A percentile compares a stretch with the other conserved stretches of the same genome.
phyloP scores from a whole-genome alignment of 1,284 basidiomycete genomes.

The Ustilago cynodontis region DNA sequence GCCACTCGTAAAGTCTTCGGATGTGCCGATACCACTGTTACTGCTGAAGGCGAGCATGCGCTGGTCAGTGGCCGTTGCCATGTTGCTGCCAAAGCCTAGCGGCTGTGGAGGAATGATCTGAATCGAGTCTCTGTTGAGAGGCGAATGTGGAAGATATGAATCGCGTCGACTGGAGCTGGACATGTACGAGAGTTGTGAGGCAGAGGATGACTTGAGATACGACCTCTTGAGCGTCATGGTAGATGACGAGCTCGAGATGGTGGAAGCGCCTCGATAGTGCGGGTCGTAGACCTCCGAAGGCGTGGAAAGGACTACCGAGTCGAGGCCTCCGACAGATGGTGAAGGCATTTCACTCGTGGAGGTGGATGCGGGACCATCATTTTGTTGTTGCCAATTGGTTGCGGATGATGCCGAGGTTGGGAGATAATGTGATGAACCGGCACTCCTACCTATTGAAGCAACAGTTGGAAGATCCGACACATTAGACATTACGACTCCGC shows the following conservation, averaged over 20 bases:
- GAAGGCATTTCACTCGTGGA: conserved; percentile 43
- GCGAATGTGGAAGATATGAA: conserved; percentile 61
- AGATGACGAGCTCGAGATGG: conserved; percentile 47
- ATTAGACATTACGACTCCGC: conserved; percentile 26
- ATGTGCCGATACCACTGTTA: conserved; percentile 50
- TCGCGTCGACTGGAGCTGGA: conserved; percentile 37
- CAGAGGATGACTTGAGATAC: conserved; percentile 45
- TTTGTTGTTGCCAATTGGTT: conserved; percentile 18
- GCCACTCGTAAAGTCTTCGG: conserved; percentile 53
- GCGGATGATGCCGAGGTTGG: conserved; percentile 18
- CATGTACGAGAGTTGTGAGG: conserved; percentile 40
- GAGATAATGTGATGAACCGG: conserved; percentile 18
- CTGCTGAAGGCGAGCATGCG: conserved; percentile 59
- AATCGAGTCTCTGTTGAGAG: conserved; percentile 58
- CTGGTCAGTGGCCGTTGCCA: conserved; percentile 60
- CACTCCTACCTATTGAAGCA: conserved; percentile 9
- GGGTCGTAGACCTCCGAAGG: conserved; percentile 46
- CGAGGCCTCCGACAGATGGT: conserved; percentile 25
- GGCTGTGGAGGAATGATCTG: conserved; percentile 64
- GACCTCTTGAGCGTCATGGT: conserved; percentile 58
- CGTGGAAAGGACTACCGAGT: conserved; percentile 29
- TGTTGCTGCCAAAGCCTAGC: conserved; percentile 58
- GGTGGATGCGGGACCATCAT: conserved; percentile 30
- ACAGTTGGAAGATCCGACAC: conserved; percentile 23
- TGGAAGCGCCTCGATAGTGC: conserved; percentile 27